phyloP scores from a whole-genome alignment of 768 basidiomycete species.

The Termitomyces sp. region DNA sequence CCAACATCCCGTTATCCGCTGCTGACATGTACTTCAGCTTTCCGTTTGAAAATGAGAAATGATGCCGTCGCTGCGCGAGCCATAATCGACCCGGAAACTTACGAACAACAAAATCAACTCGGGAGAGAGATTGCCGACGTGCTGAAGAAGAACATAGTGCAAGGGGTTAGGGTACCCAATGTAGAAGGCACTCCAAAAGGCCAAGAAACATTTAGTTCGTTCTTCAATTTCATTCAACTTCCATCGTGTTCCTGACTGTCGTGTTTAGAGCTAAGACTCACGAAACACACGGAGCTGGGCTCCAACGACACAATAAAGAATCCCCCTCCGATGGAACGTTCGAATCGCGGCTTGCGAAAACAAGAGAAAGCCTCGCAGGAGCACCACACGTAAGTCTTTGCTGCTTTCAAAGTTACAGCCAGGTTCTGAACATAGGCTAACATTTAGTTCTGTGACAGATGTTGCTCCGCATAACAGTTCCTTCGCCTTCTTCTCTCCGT shows the following conservation, averaged over 20 bases:
- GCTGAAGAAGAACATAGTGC: constrained; percentile 82
- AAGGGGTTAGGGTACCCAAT: constrained; percentile 55
- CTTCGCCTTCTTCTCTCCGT: constrained; percentile 21
- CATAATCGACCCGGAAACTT: constrained; percentile 44
- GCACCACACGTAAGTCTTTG: constrained; percentile 25
- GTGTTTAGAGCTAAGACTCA: constrained; percentile 65
- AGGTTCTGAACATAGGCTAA: constrained; percentile 24
- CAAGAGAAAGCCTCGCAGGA: constrained; percentile 35
- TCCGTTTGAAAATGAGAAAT: constrained; percentile 63
- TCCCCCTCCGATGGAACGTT: constrained; percentile 42
- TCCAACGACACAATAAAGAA: constrained; percentile 78
- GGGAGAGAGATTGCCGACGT: constrained; percentile 73
- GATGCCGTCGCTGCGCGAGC: constrained; percentile 47
- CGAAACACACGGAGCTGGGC: constrained; percentile 82
- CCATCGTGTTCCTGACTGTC: background rate
- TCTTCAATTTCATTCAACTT: background rate
- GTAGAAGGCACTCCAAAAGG: constrained; percentile 25
- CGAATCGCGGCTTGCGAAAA: constrained; percentile 47
- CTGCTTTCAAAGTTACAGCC: background rate
- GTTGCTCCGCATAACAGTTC: constrained; percentile 35
- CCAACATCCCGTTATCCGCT: background rate
- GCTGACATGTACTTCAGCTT: constrained; percentile 47
- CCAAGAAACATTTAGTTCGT: constrained; percentile 60
- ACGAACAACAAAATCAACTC: constrained; percentile 54
- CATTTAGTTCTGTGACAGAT: constrained; percentile 30